phyloP scores from a whole-genome alignment of 108 stramenopile genomes.

The Conticribra guillardii region DNA sequence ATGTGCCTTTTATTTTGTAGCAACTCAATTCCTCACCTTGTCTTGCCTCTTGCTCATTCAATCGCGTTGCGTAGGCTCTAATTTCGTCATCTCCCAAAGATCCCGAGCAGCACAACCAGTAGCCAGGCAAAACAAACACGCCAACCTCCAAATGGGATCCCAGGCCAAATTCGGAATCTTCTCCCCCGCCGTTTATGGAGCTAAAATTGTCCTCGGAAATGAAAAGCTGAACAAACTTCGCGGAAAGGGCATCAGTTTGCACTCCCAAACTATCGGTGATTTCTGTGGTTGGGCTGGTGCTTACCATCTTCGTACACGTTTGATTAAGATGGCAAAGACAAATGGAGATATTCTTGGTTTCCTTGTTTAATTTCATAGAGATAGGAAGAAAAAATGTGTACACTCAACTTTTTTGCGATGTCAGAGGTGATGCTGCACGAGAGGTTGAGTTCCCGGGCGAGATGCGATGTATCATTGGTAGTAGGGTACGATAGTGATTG shows the following conservation, averaged over 20 bases:
- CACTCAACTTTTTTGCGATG: neutral
- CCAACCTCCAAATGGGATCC: conserved; percentile 72
- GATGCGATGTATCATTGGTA: no score
- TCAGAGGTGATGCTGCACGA: no score
- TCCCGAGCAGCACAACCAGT: conserved; percentile 36
- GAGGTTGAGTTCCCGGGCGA: no score
- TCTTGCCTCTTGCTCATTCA: neutral
- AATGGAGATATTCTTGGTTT: conserved; percentile 97
- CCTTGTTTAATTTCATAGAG: conserved; percentile 74
- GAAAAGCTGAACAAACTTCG: conserved; percentile 85
- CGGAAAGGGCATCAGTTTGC: conserved; percentile 92
- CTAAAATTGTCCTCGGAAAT: conserved; percentile 87
- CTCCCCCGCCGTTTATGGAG: conserved; percentile 95
- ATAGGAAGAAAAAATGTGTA: neutral
- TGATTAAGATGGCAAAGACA: conserved; percentile 83
- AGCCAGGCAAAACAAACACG: conserved; percentile 37
- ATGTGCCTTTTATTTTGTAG: no score
- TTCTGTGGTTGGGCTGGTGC: conserved; percentile 93
- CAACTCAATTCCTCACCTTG: neutral
- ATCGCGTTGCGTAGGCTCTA: conserved; percentile 62
- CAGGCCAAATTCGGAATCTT: conserved; percentile 96
- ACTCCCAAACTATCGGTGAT: conserved; percentile 92
- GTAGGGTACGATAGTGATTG: no score
- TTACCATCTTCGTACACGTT: conserved; percentile 86
- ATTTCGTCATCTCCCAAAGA: conserved; percentile 82